Conservation (phyloP, 768 basidiomycete species). For the Suillus subluteus region DNA sequence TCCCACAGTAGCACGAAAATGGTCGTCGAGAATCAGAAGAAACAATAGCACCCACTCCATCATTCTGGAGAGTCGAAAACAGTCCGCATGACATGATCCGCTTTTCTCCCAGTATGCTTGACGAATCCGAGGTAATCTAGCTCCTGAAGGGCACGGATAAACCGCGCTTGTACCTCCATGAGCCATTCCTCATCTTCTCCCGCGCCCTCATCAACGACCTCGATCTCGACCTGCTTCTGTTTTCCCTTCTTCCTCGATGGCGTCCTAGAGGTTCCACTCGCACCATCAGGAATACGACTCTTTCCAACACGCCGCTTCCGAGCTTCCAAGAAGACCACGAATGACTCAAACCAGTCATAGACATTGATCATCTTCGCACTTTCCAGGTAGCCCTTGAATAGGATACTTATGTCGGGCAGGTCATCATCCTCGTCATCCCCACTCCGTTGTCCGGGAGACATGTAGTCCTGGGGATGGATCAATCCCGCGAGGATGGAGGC, state of each 20-base stretch:
- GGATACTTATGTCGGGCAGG: conserved; percentile 75
- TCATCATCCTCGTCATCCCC: conserved; percentile 28
- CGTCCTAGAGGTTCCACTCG: conserved; percentile 14
- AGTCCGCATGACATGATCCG: conserved; percentile 73
- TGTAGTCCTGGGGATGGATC: conserved; percentile 57
- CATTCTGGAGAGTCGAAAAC: conserved; percentile 53
- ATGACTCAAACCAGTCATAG: conserved; percentile 88
- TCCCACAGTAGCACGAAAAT: too few species aligned
- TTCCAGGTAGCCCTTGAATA: conserved; percentile 77
- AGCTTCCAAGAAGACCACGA: conserved; percentile 64
- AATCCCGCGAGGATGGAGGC: conserved; percentile 64
- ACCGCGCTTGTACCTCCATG: conserved; percentile 73
- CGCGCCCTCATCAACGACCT: conserved; percentile 25
- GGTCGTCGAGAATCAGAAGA: not conserved
- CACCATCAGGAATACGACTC: not conserved
- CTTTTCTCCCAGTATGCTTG: conserved; percentile 78
- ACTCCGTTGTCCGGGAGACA: conserved; percentile 5
- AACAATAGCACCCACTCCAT: conserved; percentile 21
- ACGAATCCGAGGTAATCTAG: conserved; percentile 81
- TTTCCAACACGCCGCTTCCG: conserved; percentile 41
- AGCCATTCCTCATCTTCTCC: conserved; percentile 52
- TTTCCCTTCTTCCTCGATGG: conserved; percentile 30
- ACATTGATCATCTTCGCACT: conserved; percentile 84
- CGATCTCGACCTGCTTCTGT: conserved; percentile 36
- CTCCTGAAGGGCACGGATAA: conserved; percentile 80